These are phyloP conservation scores for Handroanthus guayacan DNA, from an alignment of 257 asterid genomes.

Conservation along the genomic window DNA sequence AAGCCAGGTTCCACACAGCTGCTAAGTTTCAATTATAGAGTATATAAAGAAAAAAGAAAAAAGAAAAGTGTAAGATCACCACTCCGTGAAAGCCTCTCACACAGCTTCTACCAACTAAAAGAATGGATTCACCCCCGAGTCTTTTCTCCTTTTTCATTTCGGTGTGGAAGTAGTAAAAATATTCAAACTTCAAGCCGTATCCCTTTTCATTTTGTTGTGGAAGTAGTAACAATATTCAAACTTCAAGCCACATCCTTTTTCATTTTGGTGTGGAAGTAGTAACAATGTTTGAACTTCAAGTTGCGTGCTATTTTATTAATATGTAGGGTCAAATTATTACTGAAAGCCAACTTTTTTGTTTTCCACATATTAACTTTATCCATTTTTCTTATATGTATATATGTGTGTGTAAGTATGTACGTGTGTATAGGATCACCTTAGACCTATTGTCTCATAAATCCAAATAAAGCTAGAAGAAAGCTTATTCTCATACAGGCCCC, in stretches of 20 bases:
- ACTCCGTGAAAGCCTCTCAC: neutral
- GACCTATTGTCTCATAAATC: slow-evolving; percentile 11
- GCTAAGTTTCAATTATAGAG: slow-evolving; percentile 16
- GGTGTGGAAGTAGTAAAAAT: neutral
- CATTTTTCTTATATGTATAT: neutral
- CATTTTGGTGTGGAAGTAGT: too few species aligned
- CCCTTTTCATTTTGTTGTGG: too few species aligned
- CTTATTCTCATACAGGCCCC: neutral
- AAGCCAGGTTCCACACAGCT: neutral
- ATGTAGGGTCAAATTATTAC: neutral
- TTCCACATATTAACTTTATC: neutral
- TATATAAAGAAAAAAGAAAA: neutral
- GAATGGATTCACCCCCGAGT: neutral
- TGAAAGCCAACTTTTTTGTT: neutral
- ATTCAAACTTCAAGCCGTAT: neutral
- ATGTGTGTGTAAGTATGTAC: too few species aligned
- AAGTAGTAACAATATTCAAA: neutral
- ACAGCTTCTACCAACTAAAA: neutral
- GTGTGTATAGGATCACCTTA: neutral
- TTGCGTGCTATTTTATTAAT: neutral
- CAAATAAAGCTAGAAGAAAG: neutral
- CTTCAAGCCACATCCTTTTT: neutral
- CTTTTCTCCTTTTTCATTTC: neutral
- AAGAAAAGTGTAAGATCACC: slow-evolving; percentile 3
- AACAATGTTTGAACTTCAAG: neutral